A percentile compares a stretch with the other conserved stretches of the same genome.
Evolutionary conservation across 768 basidiomycete genomes (phyloP).

Genomic region (Trametes cubensis): DNA sequence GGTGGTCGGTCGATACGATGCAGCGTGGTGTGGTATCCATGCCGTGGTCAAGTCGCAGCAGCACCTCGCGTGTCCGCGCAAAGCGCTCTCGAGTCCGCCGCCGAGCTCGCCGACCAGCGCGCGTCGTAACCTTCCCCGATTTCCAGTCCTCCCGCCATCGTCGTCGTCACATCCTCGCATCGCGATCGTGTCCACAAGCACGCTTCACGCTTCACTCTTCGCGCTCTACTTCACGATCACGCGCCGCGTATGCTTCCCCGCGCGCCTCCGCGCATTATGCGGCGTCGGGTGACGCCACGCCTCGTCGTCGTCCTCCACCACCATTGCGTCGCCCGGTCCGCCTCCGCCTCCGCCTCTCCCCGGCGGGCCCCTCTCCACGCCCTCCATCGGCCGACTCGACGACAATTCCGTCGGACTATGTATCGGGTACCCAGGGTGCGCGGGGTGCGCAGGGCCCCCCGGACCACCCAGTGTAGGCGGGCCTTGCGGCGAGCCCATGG

Average conservation of each 20-base stretch:
- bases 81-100: no score
- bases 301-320: conserved; percentile 63
- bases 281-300: conserved; percentile 75
- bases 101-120: no score
- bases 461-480: conserved; percentile 32
- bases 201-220: background rate
- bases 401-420: conserved; percentile 4
- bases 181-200: no score
- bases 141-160: no score
- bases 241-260: conserved; percentile 78
- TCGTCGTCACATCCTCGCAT: no score
- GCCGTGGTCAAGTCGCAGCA: no score
- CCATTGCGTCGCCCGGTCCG: conserved; percentile 45
- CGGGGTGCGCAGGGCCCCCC: conserved; percentile 34
- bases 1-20: no score
- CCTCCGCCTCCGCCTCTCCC: conserved; percentile 6
- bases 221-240: conserved; percentile 47
- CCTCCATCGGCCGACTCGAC: no score
- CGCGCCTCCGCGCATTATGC: conserved; percentile 71
- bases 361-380: background rate
- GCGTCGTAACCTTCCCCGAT: no score
- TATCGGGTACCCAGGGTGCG: conserved; percentile 31
- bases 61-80: no score
- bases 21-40: no score
- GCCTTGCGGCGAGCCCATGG: conserved; percentile 39